phyloP scores from a whole-genome alignment of 176 grass and related monocot genomes.

The Bothriochloa decipiens region DNA sequence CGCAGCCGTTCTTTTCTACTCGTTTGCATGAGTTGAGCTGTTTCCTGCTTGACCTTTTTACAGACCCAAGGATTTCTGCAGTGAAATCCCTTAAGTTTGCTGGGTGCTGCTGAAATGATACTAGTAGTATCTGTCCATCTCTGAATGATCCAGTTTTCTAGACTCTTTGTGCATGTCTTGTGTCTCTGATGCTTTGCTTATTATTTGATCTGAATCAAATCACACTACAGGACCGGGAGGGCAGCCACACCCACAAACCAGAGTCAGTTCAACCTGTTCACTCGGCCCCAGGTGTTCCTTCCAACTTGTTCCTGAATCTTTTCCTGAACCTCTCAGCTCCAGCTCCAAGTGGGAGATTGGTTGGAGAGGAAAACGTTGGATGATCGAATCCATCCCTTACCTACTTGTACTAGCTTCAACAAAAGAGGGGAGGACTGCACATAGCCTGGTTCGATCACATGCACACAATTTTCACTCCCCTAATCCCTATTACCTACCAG shows the following conservation, averaged over 20 bases:
- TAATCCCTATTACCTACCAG: not conserved
- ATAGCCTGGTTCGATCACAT: too few relatives aligned
- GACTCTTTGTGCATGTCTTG: not conserved
- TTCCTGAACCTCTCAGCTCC: not conserved
- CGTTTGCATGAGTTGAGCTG: too few relatives aligned
- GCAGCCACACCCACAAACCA: too few relatives aligned
- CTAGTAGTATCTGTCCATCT: too few relatives aligned
- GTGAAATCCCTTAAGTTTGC: too few relatives aligned
- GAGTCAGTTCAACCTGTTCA: too few relatives aligned
- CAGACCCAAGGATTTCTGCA: too few relatives aligned
- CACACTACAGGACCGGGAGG: too few relatives aligned
- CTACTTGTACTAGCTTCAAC: not conserved
- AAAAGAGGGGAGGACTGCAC: not conserved
- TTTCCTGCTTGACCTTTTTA: not conserved
- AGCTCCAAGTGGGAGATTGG: not conserved
- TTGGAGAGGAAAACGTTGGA: not conserved
- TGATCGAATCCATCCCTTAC: not conserved
- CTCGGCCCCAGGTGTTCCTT: not conserved
- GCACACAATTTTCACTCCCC: constrained; percentile 5
- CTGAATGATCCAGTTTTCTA: not conserved
- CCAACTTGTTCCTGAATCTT: not conserved
- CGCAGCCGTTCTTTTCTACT: not conserved
- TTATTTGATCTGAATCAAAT: too few relatives aligned
- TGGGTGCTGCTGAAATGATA: not conserved
- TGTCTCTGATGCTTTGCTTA: too few relatives aligned